Percentiles rank a stretch among this genome's conserved stretches.
Conservation (phyloP, 78 protist genomes). For the Speleostelium caveatum region DNA sequence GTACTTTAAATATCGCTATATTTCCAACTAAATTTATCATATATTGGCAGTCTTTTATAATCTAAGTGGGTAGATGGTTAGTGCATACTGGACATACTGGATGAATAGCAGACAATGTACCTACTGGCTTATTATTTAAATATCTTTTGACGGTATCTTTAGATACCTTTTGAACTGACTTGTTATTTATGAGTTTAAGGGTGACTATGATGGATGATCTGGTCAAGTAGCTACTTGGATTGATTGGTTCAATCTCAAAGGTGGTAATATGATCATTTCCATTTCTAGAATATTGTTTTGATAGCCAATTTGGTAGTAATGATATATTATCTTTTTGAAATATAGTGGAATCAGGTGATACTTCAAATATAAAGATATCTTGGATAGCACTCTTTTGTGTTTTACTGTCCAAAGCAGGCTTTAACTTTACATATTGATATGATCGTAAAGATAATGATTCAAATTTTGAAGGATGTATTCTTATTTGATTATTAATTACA, state of each 20-base stretch:
- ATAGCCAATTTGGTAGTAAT: not conserved
- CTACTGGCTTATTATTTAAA: not conserved
- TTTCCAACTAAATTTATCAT: not conserved
- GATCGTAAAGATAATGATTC: not conserved
- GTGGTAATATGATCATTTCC: not conserved
- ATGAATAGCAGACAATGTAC: not conserved
- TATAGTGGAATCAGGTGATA: slow-evolving; percentile 8
- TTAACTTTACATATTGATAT: slow-evolving; percentile 7
- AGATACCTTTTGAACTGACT: not conserved
- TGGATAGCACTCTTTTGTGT: not conserved
- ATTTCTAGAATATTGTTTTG: not conserved
- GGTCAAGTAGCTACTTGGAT: not conserved
- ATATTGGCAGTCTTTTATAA: not conserved
- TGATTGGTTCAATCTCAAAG: not conserved
- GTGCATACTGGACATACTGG: too few species aligned
- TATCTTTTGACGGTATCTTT: not conserved
- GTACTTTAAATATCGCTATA: too few species aligned
- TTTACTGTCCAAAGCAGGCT: not conserved
- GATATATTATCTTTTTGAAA: not conserved
- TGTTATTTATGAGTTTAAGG: not conserved
- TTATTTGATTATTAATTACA: slow-evolving; percentile 26
- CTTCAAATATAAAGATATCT: not conserved
- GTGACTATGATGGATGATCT: not conserved
- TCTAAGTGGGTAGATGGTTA: not conserved
- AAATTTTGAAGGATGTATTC: not conserved